Evolutionary conservation across 2,329 filamentous ascomycete species (phyloP).

Genomic region (Stemphylium vesicarium): DNA sequence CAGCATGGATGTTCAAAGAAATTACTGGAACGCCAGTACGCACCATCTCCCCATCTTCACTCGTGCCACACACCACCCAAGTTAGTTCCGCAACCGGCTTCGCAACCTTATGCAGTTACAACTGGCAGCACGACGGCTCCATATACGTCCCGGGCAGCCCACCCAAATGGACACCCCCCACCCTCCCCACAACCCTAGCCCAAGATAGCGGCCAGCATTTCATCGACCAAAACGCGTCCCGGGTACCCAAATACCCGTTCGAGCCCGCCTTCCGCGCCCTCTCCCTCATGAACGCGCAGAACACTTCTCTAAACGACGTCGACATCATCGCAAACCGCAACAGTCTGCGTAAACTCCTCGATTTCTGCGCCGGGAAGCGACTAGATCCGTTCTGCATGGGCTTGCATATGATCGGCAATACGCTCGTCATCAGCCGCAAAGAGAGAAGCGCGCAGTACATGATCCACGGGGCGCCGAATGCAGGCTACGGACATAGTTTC

Average conservation of each 20-base stretch:
- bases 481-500: conserved; percentile 43
- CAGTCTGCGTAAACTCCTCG: conserved; percentile 25
- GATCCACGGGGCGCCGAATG: conserved; percentile 16
- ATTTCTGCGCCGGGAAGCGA: conserved; percentile 25
- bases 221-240: conserved; percentile 39
- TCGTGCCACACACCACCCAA: conserved; percentile 5
- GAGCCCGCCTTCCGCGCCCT: conserved; percentile 29
- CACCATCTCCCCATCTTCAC: conserved; percentile 12
- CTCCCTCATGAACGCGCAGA: conserved; percentile 21
- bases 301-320: conserved; percentile 12
- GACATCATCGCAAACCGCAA: conserved; percentile 30
- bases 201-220: conserved; percentile 18
- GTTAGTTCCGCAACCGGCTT: conserved; percentile 22
- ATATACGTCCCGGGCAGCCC: conserved; percentile 28
- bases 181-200: conserved; percentile 17
- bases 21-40: conserved; percentile 9
- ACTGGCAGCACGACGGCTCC: conserved; percentile 23
- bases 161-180: conserved; percentile 23
- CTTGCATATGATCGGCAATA: conserved; percentile 40
- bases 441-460: conserved; percentile 25
- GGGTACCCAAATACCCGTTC: conserved; percentile 37
- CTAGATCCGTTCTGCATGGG: conserved; percentile 41
- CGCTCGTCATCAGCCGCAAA: conserved; percentile 43
- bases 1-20: conserved; percentile 21
- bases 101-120: conserved; percentile 28